phyloP scores from a whole-genome alignment of 805 yeast genomes.

The Hanseniaspora mollemarum region DNA sequence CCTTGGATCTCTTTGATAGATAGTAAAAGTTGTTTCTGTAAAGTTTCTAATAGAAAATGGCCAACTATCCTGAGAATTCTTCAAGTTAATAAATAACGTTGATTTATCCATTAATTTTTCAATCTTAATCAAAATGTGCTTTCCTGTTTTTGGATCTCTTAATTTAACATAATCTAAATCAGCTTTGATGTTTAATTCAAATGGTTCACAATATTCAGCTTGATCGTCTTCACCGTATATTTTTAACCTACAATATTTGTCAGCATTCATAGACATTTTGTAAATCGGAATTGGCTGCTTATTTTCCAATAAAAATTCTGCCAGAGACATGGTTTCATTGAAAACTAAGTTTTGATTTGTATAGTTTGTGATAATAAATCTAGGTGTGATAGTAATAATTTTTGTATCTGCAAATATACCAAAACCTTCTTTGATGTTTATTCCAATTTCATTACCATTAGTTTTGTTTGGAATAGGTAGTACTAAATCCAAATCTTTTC shows the following conservation, averaged over 20 bases:
- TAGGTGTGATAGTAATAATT: conserved; percentile 68
- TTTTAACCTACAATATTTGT: conserved; percentile 52
- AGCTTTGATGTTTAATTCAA: conserved; percentile 41
- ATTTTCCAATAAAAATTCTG: conserved; percentile 36
- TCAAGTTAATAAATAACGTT: conserved; percentile 63
- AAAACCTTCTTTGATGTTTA: conserved; percentile 66
- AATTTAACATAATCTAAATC: conserved; percentile 80
- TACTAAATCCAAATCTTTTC: conserved; percentile 55
- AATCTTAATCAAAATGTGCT: conserved; percentile 55
- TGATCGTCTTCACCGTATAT: conserved; percentile 34
- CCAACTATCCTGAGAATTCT: conserved; percentile 70
- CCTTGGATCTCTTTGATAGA: conserved; percentile 75
- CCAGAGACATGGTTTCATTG: conserved; percentile 57
- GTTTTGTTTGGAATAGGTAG: conserved; percentile 41
- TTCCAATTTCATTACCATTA: conserved; percentile 63
- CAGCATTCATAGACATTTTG: conserved; percentile 40
- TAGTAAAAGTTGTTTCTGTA: conserved; percentile 71
- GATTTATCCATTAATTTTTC: conserved; percentile 72
- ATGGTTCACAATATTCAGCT: conserved; percentile 78
- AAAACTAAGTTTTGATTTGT: conserved; percentile 46
- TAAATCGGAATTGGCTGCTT: conserved; percentile 48
- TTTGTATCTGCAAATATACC: conserved; percentile 72
- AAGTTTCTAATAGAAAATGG: conserved; percentile 87
- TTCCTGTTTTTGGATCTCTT: conserved; percentile 46
- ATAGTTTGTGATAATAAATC: conserved; percentile 63